A percentile compares a stretch with the other conserved stretches of the same genome.
Conservation (phyloP, 2,329 filamentous ascomycete species). For the Metarhizium brunneum region DNA sequence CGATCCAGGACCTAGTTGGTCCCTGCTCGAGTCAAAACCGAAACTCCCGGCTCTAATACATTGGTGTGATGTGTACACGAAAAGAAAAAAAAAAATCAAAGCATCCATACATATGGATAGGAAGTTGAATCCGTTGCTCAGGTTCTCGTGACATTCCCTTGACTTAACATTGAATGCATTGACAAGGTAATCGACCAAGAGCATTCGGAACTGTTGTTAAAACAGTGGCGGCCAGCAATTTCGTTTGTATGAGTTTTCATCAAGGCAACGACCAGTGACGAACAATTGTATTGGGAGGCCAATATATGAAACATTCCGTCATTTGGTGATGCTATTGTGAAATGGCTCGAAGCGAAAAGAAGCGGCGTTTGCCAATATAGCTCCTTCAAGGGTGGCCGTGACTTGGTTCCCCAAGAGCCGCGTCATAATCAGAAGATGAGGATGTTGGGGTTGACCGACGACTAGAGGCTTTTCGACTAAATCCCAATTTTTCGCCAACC, state of each 20-base stretch:
- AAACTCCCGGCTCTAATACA: not conserved
- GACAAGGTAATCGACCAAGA: not conserved
- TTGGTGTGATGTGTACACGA: not conserved
- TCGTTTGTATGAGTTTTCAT: not conserved
- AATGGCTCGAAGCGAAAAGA: not conserved
- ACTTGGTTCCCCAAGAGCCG: slow-evolving; percentile 24
- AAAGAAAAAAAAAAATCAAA: not conserved
- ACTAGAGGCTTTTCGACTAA: slow-evolving; percentile 41
- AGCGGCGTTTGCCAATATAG: not conserved
- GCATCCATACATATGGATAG: slow-evolving; percentile 8
- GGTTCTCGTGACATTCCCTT: not conserved
- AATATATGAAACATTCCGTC: not conserved
- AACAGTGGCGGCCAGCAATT: not conserved
- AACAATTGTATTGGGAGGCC: not conserved
- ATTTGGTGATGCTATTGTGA: not conserved
- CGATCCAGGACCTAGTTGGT: not conserved
- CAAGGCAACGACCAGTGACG: not conserved
- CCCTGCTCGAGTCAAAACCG: not conserved
- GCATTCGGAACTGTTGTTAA: not conserved
- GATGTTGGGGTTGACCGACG: slow-evolving; percentile 34
- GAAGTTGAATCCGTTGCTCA: not conserved
- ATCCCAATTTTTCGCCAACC: slow-evolving; percentile 51
- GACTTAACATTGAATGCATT: not conserved
- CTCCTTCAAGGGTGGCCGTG: slow-evolving; percentile 20
- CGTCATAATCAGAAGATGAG: slow-evolving; percentile 24